Base-by-base conservation (phyloP, 2,329 filamentous ascomycete species). In the Tolypocladium endophyticum region DNA sequence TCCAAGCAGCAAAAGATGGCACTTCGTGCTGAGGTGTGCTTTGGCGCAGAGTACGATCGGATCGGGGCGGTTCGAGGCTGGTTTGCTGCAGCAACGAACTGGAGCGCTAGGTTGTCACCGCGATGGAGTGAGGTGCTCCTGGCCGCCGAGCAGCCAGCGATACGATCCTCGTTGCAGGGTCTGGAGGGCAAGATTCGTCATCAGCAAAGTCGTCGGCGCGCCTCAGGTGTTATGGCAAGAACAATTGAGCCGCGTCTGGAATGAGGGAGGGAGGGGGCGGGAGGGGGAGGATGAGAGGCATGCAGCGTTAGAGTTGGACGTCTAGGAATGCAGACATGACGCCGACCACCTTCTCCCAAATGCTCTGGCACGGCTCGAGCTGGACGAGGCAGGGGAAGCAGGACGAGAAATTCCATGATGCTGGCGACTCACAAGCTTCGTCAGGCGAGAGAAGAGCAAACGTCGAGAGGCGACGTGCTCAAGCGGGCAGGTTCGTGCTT, bases 161-260 rank as follows among this genome's bases (percentile, higher is more conserved):
- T 23, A 20, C 9, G 30, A 16, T 54, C 4, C 20, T 43, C 41
- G 39, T 25, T 33, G 56, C 16, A 20, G 28, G 18, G 18, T 39
- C 58, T 59, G 33, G 58, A 20, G 35, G 20, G 41, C 33, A 54
- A 56, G 25, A 59, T n/a, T 59, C 53, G 33, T 18, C 41, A 41
- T 59, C 45, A 60, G 59, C 36, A 41, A 41, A 4, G 20, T 25
- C 47, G 23, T 50, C 38, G 36, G 56, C 59, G 58, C 59, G 59
- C 57, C 52, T 60, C 35, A 53, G 43, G 61, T 67, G 60, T 67
- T 66, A 61, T 64, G 63, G 58, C 43, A 61, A 59, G 60, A 56
- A 53, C 57, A 39, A 57, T 58, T 43, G 38, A 58, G 57, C 59
- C 61, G 62, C 59, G 64, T 61, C 59, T 67, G 65, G 65, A 67